A percentile compares a stretch with the other conserved stretches of the same genome.
Evolutionary conservation across 148 eudicot genomes (phyloP).

Genomic region (Heliamphora exappendiculata): DNA sequence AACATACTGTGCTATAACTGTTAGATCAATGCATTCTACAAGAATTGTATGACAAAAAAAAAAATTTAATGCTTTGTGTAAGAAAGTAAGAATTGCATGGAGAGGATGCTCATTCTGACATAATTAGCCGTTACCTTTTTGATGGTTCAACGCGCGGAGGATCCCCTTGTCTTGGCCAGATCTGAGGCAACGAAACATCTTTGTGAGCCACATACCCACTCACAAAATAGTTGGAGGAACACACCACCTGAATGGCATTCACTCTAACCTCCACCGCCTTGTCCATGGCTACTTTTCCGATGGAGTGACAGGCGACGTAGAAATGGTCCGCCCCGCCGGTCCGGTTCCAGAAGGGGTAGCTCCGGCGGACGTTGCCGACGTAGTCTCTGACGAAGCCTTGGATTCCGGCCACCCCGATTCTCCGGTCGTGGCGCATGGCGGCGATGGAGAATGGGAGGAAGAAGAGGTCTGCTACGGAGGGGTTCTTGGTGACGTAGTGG

Average conservation of each 20-base stretch:
- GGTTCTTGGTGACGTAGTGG: constrained; percentile 65
- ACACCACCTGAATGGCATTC: constrained; percentile 80
- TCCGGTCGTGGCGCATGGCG: constrained; percentile 46
- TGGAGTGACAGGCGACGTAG: constrained; percentile 84
- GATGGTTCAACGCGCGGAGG: constrained; percentile 34
- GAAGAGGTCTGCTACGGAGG: constrained; percentile 66
- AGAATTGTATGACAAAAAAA: no score
- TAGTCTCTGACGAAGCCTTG: constrained; percentile 43
- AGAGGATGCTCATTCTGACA: no score
- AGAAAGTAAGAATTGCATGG: no score
- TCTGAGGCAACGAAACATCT: constrained; percentile 85
- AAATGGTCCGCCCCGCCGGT: constrained; percentile 85
- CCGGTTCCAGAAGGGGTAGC: constrained; percentile 73
- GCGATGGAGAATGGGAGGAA: constrained; percentile 85
- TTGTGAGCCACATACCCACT: constrained; percentile 71
- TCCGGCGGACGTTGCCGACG: constrained; percentile 25
- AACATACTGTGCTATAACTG: no score
- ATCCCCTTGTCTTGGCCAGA: constrained; percentile 78
- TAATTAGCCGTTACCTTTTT: constrained; percentile 36
- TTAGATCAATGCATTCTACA: no score
- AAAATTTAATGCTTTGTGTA: no score
- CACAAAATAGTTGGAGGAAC: constrained; percentile 79
- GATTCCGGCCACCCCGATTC: constrained; percentile 64
- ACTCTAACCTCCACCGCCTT: constrained; percentile 49
- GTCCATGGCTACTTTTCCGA: constrained; percentile 68